Base-by-base conservation (phyloP, 495 filamentous ascomycete species). In the Xylaria longipes region DNA sequence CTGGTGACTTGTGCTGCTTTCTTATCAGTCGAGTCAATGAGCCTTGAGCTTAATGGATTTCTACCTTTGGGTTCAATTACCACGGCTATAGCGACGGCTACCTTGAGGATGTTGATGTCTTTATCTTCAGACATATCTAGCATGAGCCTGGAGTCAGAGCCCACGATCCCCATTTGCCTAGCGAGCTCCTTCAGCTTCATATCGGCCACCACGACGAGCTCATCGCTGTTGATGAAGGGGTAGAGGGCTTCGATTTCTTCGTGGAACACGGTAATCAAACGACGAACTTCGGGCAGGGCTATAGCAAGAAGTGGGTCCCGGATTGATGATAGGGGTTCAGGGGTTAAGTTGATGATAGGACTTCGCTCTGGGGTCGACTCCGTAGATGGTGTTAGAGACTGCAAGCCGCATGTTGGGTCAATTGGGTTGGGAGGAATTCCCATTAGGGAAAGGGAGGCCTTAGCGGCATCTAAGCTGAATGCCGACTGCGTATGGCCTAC, bases 1-100 rank as follows among this genome's bases (percentile, higher is more conserved):
- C 65, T 35, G 12, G 61, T 57, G 5, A 75, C 35, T 46, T 73
- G 71, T 7, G 79, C 77, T 39, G 70, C 76, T 43, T 46, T 75
- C 20, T 75, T 76, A 68, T 79, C 71, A 43, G 75, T 76, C 22
- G 75, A 74, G 33, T 68, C 71, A 58, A 78, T 72, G 7, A 75
- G 63, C 68, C 73, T 76, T 17, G 54, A 66, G 37, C 75, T 80
- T 20, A 71, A 45, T 11, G 29, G 37, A 20, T 58, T 67, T 46
- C 29, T 65, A 3, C 69, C 69, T 43, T 66, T 41, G 1, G 35
- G 7, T 46, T 71, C 62, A 27, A 66, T 48, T 5, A 71, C 45
- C 3, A 71, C 56, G 22, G 69, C 27, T 22, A 65, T 60, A 66
- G 69, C 62, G 20, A 71, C 35, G 9, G 48, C 69, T 43, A 71